Base-by-base conservation (phyloP, 768 basidiomycete genomes). In the Calocybe cyanea region DNA sequence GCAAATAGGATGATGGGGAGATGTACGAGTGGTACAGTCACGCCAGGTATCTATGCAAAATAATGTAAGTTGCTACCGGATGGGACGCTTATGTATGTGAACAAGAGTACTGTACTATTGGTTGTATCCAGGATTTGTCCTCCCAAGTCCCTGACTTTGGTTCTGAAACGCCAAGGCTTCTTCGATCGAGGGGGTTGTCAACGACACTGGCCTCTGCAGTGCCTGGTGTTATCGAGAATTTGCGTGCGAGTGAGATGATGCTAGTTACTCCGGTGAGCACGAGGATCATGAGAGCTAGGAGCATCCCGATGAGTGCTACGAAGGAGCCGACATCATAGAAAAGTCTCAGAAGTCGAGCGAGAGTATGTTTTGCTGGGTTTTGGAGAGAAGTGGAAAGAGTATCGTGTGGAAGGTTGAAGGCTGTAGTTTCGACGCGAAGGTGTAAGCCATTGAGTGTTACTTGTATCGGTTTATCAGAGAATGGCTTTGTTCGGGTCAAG, bases 21-120 rank as follows among this genome's bases (percentile, higher is more conserved):
- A 57, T 93, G 82, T 19, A 66, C 63, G n/a, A 89, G 56, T 1
- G 91, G 91, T 1, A 87, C 78, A 2, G 88, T 94, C 6, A 91
- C 50, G 1, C 91, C 91, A 17, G 92, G 91, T 30, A 94, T 81
- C 89, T 92, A 52, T 14, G 41, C 17, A 6, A 15, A 9, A 20
- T 30, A 20, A 6, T 18, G n/a, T n/a, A n/a, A n/a, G n/a, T n/a
- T n/a, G n/a, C n/a, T n/a, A n/a, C 14, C 11, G 11, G 14, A 19
- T 10, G 30, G 21, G n/a, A 18, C 24, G 19, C 28, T 21, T n/a
- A n/a, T n/a, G n/a, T n/a, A n/a, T n/a, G n/a, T n/a, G n/a, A 35
- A 14, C 34, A 7, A 35, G 13, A 35, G 34, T 18, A 18, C 7
- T 66, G 45, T 42, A 69, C 71, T 31, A 72, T 63, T 10, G 67